Evolutionary conservation across 177 flowering plant genomes (phyloP).

Genomic region (Telopea speciosissima): DNA sequence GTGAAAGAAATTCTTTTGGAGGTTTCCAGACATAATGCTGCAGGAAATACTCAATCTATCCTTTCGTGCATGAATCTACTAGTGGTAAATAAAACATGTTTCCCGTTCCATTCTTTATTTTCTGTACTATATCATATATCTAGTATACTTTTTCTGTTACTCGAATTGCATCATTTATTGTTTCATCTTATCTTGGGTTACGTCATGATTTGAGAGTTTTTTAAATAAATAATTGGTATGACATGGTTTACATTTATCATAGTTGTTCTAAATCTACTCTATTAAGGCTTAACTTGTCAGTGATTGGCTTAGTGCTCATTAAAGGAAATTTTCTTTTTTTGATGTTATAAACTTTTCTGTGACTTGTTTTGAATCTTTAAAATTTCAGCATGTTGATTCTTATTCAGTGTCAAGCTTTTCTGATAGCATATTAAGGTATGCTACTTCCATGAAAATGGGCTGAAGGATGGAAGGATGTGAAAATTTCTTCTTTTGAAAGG

Average conservation of each 20-base stretch:
- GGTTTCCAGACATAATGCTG: slow-evolving; percentile 44
- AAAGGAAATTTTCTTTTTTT: not conserved
- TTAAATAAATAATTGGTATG: not conserved
- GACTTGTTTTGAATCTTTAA: not conserved
- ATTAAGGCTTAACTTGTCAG: not conserved
- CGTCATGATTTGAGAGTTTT: no score
- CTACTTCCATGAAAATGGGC: no score
- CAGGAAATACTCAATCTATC: slow-evolving; percentile 38
- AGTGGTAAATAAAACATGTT: slow-evolving; percentile 66
- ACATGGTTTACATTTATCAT: not conserved
- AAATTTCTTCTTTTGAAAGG: no score
- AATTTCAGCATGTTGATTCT: no score
- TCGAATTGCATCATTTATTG: not conserved
- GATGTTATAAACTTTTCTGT: not conserved
- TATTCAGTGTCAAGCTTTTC: no score
- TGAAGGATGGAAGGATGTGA: no score
- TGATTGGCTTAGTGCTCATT: not conserved
- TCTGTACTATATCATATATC: no score
- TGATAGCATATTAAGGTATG: no score
- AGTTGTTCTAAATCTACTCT: not conserved
- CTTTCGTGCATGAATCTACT: slow-evolving; percentile 73
- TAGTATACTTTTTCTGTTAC: not conserved
- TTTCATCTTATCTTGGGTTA: not conserved
- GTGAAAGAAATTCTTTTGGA: slow-evolving; percentile 69
- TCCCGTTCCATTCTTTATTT: not conserved